A percentile compares a stretch with the other conserved stretches of the same genome.
These are phyloP conservation scores for Phaffomyces antillensis DNA, from an alignment of 805 yeast species.

Conservation along the genomic window DNA sequence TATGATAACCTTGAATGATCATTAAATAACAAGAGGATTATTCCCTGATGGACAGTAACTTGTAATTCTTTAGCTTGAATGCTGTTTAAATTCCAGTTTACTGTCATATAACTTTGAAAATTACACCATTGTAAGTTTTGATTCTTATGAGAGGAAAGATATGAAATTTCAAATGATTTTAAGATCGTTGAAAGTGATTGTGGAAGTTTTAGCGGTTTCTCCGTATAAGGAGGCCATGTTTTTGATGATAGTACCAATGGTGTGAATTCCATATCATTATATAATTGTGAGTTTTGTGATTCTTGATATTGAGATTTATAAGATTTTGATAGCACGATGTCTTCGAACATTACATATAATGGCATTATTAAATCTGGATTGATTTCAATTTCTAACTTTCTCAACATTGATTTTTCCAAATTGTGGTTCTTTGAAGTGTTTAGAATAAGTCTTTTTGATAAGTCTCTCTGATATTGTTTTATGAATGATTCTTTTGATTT, in stretches of 20 bases:
- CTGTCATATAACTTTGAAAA: conserved; percentile 16
- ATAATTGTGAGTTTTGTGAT: neutral
- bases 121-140: conserved; percentile 16
- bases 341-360: conserved; percentile 16
- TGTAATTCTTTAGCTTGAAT: conserved; percentile 13
- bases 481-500: conserved; percentile 18
- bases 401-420: conserved; percentile 10
- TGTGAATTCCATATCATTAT: conserved; percentile 8
- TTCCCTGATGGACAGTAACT: conserved; percentile 15
- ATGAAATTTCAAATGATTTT: conserved; percentile 9
- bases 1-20: conserved; percentile 10
- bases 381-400: conserved; percentile 11
- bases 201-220: conserved; percentile 7
- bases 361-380: conserved; percentile 10
- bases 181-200: conserved; percentile 3
- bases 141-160: conserved; percentile 6
- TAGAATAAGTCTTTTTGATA: conserved; percentile 16
- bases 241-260: conserved; percentile 15
- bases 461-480: conserved; percentile 13
- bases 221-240: conserved; percentile 15
- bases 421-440: conserved; percentile 4
- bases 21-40: conserved; percentile 16
- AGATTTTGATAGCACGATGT: conserved; percentile 5
- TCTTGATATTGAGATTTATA: neutral
- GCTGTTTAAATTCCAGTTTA: conserved; percentile 11